phyloP scores from a whole-genome alignment of 129 eudicot genomes.

The Deinandra increscens region DNA sequence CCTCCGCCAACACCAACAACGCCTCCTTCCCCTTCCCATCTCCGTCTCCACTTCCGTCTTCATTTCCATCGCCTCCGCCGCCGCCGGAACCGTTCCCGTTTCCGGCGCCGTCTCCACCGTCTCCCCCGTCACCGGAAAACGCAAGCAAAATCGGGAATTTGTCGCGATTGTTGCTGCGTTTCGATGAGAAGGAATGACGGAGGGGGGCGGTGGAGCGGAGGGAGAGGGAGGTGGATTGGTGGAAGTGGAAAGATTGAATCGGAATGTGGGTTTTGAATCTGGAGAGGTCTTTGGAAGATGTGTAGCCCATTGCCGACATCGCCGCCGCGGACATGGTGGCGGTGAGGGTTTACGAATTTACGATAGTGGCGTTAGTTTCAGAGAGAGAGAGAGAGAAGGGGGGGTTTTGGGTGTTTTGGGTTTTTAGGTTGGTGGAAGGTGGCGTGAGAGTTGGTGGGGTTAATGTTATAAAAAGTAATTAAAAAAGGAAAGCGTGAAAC shows the following conservation, averaged over 20 bases:
- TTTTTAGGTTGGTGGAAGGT: not conserved
- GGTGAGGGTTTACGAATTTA: conserved; percentile 18
- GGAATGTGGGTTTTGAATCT: conserved; percentile 17
- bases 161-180: not conserved
- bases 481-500: conserved; percentile 4
- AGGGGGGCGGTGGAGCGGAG: not conserved
- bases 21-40: conserved; percentile 58
- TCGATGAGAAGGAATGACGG: not conserved
- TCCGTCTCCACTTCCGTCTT: not conserved
- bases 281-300: conserved; percentile 28
- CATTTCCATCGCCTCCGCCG: conserved; percentile 37
- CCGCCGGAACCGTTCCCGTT: conserved; percentile 33
- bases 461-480: not conserved
- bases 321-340: conserved; percentile 42
- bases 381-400: too few relatives aligned
- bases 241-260: conserved; percentile 2
- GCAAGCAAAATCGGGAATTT: conserved; percentile 28
- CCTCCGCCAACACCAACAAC: conserved; percentile 58
- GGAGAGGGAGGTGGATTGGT: conserved; percentile 18
- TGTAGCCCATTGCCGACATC: conserved; percentile 31
- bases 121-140: conserved; percentile 36
- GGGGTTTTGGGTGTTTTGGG: too few relatives aligned
- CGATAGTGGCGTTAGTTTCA: conserved; percentile 29
- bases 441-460: not conserved
- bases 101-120: not conserved